Conservation (phyloP, 2,329 filamentous ascomycete species). For the Sclerotinia spermophila region DNA sequence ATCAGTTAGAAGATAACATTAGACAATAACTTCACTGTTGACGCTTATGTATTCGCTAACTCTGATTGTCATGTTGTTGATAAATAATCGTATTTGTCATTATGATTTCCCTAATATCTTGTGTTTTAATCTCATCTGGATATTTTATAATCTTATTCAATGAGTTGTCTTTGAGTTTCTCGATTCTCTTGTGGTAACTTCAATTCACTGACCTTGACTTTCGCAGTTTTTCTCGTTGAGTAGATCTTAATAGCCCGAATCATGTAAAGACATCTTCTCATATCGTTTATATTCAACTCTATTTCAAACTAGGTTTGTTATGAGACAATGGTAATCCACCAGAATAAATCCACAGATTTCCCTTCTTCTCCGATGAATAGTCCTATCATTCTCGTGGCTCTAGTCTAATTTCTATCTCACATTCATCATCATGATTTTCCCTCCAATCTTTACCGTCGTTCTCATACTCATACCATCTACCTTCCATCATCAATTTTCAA, state of each 20-base stretch:
- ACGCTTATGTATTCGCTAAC: too few species aligned
- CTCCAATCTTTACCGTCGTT: not conserved
- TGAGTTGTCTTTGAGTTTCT: too few species aligned
- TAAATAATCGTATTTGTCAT: too few species aligned
- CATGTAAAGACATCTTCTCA: not conserved
- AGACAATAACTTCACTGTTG: too few species aligned
- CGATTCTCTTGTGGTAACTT: too few species aligned
- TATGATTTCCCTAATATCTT: too few species aligned
- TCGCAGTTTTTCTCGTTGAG: accelerated
- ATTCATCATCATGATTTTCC: not conserved
- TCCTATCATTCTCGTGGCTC: not conserved
- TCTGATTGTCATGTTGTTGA: too few species aligned
- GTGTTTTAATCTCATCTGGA: too few species aligned
- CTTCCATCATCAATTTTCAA: not conserved
- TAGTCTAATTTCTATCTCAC: not conserved
- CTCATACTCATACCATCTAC: not conserved
- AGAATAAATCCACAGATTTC: not conserved
- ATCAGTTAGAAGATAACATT: too few species aligned
- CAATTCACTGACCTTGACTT: not conserved
- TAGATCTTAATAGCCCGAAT: not conserved
- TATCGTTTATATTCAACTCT: not conserved
- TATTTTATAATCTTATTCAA: too few species aligned
- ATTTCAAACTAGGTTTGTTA: accelerated
- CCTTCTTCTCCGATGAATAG: not conserved
- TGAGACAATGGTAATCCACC: not conserved